phyloP scores from a whole-genome alignment of 352 stramenopile species.

The Phytophthora quininea region DNA sequence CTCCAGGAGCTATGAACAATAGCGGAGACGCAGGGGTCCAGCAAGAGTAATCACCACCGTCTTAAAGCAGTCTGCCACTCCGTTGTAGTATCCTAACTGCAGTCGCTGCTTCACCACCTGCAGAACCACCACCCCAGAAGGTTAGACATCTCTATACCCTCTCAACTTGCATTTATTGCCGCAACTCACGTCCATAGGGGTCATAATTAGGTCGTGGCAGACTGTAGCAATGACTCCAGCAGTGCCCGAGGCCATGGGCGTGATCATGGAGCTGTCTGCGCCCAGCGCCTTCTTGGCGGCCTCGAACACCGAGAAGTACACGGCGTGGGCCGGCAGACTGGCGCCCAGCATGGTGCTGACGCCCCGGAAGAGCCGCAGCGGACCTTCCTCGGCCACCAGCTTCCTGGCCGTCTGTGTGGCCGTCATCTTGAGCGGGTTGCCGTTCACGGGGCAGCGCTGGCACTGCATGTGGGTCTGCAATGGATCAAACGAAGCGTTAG shows the following conservation, averaged over 20 bases:
- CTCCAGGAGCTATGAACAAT: conserved; percentile 15
- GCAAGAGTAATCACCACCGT: conserved; percentile 51
- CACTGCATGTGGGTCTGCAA: conserved; percentile 97
- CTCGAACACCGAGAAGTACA: conserved; percentile 96
- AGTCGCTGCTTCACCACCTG: conserved; percentile 98
- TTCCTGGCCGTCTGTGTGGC: conserved; percentile 66
- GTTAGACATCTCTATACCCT: no score
- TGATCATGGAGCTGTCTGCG: conserved; percentile 73
- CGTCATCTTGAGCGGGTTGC: conserved; percentile 57
- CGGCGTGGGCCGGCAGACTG: conserved; percentile 96
- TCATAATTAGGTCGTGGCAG: conserved; percentile 99
- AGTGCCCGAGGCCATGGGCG: conserved; percentile 74
- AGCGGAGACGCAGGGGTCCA: conserved; percentile 20
- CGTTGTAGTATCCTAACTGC: conserved; percentile 98
- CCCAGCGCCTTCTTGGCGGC: conserved; percentile 82
- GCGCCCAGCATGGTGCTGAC: conserved; percentile 97
- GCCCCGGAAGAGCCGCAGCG: conserved; percentile 94
- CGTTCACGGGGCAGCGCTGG: conserved; percentile 77
- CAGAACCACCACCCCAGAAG: no score
- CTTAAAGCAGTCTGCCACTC: conserved; percentile 90
- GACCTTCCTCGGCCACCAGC: conserved; percentile 71
- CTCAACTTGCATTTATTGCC: no score
- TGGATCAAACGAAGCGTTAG: background rate
- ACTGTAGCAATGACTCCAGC: conserved; percentile 94
- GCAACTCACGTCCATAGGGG: conserved; percentile 93